phyloP scores from a whole-genome alignment of 352 stramenopile genomes.

The Globisporangium radiosum region DNA sequence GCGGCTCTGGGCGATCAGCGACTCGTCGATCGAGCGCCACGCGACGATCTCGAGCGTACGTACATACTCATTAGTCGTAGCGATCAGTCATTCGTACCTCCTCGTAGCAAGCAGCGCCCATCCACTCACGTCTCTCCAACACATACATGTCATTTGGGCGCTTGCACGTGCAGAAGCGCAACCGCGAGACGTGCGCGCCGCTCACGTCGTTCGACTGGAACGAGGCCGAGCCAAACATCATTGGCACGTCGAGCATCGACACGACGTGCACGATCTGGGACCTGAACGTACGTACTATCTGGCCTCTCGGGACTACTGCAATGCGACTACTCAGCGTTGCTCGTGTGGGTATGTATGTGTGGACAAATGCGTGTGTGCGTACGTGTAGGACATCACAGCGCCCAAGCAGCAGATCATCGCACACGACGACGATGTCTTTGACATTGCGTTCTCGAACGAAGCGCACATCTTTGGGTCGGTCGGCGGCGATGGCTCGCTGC shows the following conservation, averaged over 20 bases:
- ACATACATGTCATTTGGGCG: background rate
- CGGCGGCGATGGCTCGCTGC: constrained; percentile 93
- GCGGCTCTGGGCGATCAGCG: constrained; percentile 68
- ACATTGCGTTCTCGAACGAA: constrained; percentile 93
- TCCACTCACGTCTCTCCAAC: background rate
- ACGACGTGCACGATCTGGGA: constrained; percentile 99
- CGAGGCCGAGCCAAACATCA: constrained; percentile 91
- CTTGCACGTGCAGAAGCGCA: constrained; percentile 30
- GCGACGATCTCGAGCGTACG: constrained; percentile 67
- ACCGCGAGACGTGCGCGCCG: constrained; percentile 92
- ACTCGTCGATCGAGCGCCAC: constrained; percentile 68
- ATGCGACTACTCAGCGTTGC: no score
- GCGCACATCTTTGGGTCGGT: constrained; percentile 96
- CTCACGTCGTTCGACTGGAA: constrained; percentile 99
- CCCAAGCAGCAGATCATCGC: constrained; percentile 95
- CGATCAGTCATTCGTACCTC: constrained; percentile 3
- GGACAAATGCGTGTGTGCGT: background rate
- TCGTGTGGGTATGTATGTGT: no score
- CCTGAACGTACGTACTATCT: constrained; percentile 72
- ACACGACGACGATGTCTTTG: constrained; percentile 98
- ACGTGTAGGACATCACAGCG: constrained; percentile 36
- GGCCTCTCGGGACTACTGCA: no score
- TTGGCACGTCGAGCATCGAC: constrained; percentile 96
- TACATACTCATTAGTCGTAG: background rate
- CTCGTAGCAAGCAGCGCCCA: no score